Evolutionary conservation across 2,329 filamentous ascomycete genomes (phyloP), one percentile per base, ranked within the genome.

Genomic region (Fusarium lyarnte): DNA sequence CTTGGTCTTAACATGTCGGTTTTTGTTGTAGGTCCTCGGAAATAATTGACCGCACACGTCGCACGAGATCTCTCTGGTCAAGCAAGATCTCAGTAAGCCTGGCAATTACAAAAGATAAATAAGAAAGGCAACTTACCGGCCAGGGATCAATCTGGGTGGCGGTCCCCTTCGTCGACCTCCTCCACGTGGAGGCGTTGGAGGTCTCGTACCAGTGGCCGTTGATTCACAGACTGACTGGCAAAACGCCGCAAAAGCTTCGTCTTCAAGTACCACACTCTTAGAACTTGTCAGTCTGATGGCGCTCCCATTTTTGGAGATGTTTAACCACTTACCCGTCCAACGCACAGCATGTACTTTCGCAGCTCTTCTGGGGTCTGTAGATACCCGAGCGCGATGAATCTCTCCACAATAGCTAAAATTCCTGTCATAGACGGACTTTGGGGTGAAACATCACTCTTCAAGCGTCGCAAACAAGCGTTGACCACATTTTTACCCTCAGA

Each of bases 371-470:
- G n/a, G 11, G 16, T 62, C 14, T 69, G 68, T 0, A 58, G 5
- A 0, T 47, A 49, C 3, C 49, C 58, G 0, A 69, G 52, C 1
- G 17, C 52, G 0, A 69, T 27, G 11, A 69, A 69, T 19, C 39
- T 69, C 8, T 69, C 45, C 0, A 39, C 45, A 0, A 67, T 36
- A 1, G 31, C 13, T 0, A 69, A 0, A 8, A 52, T 8, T 2
- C 29, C 29, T 2, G 0, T 6, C 0, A 9, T 3, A 31, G 4
- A 12, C 5, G 7, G 0, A 6, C 1, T 16, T 8, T 21, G 23
- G 6, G 3, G 12, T 0, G n/a, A 0, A 0, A 1, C 8, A 1
- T 33, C 6, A 3, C 0, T 6, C 1, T 27, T 11, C 0, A 66
- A 2, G 2, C 52, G 52, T 8, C 36, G 0, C 5, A 35, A 23